Evolutionary conservation across 768 basidiomycete genomes (phyloP).

Genomic region (Clitopilus hobsonii): DNA sequence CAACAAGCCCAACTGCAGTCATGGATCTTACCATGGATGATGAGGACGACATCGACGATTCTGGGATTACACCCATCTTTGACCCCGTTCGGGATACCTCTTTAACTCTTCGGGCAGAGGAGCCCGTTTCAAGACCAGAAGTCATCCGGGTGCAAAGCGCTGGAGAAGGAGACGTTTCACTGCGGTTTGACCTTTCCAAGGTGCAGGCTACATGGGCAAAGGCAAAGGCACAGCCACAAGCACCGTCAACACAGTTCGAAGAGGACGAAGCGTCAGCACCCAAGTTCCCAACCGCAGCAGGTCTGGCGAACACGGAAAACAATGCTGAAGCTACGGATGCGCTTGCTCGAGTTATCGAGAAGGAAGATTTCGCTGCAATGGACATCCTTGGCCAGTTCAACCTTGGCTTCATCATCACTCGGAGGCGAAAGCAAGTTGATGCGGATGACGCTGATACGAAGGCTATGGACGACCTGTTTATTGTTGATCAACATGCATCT

Average conservation of each 20-base stretch:
- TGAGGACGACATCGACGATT: constrained; percentile 17
- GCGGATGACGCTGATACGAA: constrained; percentile 8
- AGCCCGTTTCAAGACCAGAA: constrained; percentile 30
- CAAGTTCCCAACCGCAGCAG: constrained; percentile 29
- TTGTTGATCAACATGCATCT: constrained; percentile 95
- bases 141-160: constrained; percentile 29
- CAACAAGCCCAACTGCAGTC: not conserved
- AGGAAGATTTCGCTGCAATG: constrained; percentile 83
- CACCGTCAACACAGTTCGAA: not conserved
- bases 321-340: constrained; percentile 57
- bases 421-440: constrained; percentile 39
- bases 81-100: constrained; percentile 12
- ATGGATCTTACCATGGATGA: constrained; percentile 13
- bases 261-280: not conserved
- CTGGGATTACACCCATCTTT: constrained; percentile 10
- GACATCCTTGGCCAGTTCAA: constrained; percentile 92
- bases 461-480: constrained; percentile 83
- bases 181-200: constrained; percentile 29
- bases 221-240: constrained; percentile 1
- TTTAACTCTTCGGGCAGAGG: constrained; percentile 9
- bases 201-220: constrained; percentile 19
- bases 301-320: constrained; percentile 37
- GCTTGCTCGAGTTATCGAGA: constrained; percentile 81
- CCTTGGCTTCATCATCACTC: constrained; percentile 85
- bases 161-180: constrained; percentile 15